Base-by-base conservation (phyloP, 2,329 filamentous ascomycete genomes). In the Zarea fungicola region DNA sequence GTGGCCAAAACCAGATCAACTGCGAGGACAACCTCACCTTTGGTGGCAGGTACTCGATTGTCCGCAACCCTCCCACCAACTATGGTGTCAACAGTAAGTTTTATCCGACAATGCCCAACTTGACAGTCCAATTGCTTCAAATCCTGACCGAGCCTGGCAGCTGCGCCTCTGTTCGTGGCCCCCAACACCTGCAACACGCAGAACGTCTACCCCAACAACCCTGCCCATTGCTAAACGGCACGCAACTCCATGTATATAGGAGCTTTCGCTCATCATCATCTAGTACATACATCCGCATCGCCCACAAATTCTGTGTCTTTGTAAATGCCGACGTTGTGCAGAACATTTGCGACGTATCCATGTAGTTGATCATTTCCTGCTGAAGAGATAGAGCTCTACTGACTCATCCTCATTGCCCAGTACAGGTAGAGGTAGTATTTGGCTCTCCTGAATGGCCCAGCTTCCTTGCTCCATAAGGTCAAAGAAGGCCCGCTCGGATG, bases 381-480 rank as follows among this genome's bases (percentile, higher is more conserved):
- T 18, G 40, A 78, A 75, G 2, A 79, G 56, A 55, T 80, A 80
- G 25, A 81, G 60, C 56, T 81, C 73, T 6, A 82, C 70, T 3
- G 62, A 56, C 52, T 81, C 67, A 5, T 63, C 58, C 25, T 73
- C 68, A 5, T 60, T 64, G 14, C 69, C 71, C 13, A 79, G 57
- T 1, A 74, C 69, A 1, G 73, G 74, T 32, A 81, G 60, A 1
- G 67, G 65, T 21, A 80, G 56, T 6, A 63, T 62, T 34, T 69
- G 66, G 32, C 67, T 62, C 40, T 76, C 69, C 9, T 60, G 52
- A 16, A 69, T 64, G 1, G 48, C 49, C 78, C 78, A 82, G 3
- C 68, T 69, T 2, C 70, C 63, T 3, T 58, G 58, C 1, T 64
- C 55, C 64, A 82, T 67, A 18, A 79, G 58, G 6, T 65, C 65